Evolutionary conservation across 192 early-diverging fungal species (phyloP), one percentile per base, ranked within the genome.

Genomic region (Nowakowskiella sp.): DNA sequence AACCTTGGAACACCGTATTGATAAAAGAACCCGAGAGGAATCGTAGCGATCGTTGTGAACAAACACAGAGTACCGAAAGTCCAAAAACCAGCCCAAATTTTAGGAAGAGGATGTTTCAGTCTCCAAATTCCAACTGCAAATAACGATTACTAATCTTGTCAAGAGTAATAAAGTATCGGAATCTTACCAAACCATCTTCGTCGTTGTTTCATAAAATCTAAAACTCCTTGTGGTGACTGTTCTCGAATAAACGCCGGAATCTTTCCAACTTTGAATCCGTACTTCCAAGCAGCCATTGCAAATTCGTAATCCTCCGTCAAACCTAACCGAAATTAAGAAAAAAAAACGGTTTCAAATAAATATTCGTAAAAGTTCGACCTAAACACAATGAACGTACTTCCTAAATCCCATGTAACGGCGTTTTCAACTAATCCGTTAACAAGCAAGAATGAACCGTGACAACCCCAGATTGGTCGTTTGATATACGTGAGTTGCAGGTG

Each of bases 251-350:
- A 58, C 16, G 65, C 76, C 43, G 72, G 45, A 25, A 78, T 57
- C 32, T 52, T 50, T 16, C 76, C 76, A 49, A 72, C 74, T 23
- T 58, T 49, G 67, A 64, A 78, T 2, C 76, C 76, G 4, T 61
- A 31, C 33, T 64, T 55, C 76, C 76, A 78, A 3, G 76, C 72
- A 10, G 64, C 44, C 39, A 73, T 63, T 31, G 72, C 76, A 48
- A 78, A 78, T 47, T 74, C 65, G 57, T 65, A 78, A 52, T 78
- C 76, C 61, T 78, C 76, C 4, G 76, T 78, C 32, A 78, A 50
- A 31, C 62, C 63, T 65, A n/a, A n/a, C n/a, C n/a, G n/a, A n/a
- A 29, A 5, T 30, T 26, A 47, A 29, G 0, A 19, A 2, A 31
- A 28, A 61, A 45, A 30, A 23, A 39, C 49, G 19, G 4, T 23